Conservation (phyloP, 129 eudicot species). For the Saposhnikovia divaricata region DNA sequence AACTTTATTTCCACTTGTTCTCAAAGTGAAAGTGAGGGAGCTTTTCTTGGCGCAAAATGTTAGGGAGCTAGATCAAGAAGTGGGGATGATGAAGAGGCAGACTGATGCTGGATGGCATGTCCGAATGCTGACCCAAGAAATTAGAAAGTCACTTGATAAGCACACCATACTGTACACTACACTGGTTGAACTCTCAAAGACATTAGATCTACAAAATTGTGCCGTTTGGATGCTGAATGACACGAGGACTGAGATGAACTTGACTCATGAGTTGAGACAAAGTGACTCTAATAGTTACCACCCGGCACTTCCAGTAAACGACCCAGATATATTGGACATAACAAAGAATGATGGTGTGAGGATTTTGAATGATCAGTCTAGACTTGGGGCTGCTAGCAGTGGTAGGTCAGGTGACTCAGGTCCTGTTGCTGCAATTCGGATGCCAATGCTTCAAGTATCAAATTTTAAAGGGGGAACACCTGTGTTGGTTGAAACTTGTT, state of each 20-base stretch:
- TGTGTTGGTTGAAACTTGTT: conserved; percentile 53
- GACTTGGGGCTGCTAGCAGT: conserved; percentile 55
- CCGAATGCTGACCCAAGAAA: conserved; percentile 76
- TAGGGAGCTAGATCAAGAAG: conserved; percentile 81
- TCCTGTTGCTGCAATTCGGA: conserved; percentile 73
- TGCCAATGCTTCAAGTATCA: conserved; percentile 85
- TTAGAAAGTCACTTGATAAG: conserved; percentile 67
- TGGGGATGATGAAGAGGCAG: conserved; percentile 71
- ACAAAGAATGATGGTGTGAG: conserved; percentile 57
- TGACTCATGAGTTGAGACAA: conserved; percentile 52
- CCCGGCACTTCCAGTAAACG: conserved; percentile 40
- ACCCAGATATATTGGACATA: conserved; percentile 60
- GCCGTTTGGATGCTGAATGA: conserved; percentile 79
- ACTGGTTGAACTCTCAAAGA: conserved; percentile 68
- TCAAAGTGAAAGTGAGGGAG: conserved; percentile 73
- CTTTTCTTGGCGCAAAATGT: conserved; percentile 61
- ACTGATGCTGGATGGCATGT: conserved; percentile 70
- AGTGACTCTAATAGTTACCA: conserved; percentile 23
- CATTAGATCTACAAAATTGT: conserved; percentile 64
- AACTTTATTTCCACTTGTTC: conserved; percentile 59
- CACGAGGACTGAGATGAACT: conserved; percentile 42
- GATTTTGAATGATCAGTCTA: conserved; percentile 46
- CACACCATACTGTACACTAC: conserved; percentile 69
- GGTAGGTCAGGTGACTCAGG: conserved; percentile 55
- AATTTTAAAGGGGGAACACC: conserved; percentile 93